Evolutionary conservation across 805 yeast species (phyloP), one percentile per base, ranked within the genome.

Genomic region (Yarrowia alimentaria): DNA sequence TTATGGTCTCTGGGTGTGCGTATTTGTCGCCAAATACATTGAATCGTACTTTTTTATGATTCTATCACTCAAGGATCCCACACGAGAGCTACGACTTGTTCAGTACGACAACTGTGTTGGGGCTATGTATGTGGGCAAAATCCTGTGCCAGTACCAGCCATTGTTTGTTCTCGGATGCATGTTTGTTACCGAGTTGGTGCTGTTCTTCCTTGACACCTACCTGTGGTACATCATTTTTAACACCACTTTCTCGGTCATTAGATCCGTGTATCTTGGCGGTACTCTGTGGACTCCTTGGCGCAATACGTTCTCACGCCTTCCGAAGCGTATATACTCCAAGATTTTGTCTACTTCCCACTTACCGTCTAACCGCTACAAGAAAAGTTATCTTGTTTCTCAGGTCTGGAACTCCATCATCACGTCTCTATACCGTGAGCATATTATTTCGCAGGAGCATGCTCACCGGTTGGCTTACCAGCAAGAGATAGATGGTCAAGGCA

Each of bases 241-340:
- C 79, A 85, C 95, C 70, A 79, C 88, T 58, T 90, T 88, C 80
- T 91, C 98, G 55, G 88, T 93, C 63, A 96, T 96, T 61, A 87
- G 96, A 67, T 93, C 99, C 10, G 93, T 93, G 78, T 93, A 91
- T 77, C 78, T 93, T 70, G 99, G 99, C 83, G 90, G 93, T 62
- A 94, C 99, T 33, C 90, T 93, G 58, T 81, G 90, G 76, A 93
- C 99, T 30, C 99, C 99, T 56, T 93, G 99, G 99, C 87, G 98
- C 80, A 93, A 94, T 68, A 89, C 93, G 61, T 93, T 90, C 76
- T 83, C 96, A 49, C 83, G 99, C 71, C 75, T 93, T 66, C 99
- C 99, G 66, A 93, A 93, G 81, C 88, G 99, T 81, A 88, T 93
- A 60, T 76, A 75, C 57, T 77, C 91, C 9, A 86, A 87, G 58